These are phyloP conservation scores for Prillingera fragicola DNA, from an alignment of 1,284 basidiomycete genomes.

Conservation along the genomic window DNA sequence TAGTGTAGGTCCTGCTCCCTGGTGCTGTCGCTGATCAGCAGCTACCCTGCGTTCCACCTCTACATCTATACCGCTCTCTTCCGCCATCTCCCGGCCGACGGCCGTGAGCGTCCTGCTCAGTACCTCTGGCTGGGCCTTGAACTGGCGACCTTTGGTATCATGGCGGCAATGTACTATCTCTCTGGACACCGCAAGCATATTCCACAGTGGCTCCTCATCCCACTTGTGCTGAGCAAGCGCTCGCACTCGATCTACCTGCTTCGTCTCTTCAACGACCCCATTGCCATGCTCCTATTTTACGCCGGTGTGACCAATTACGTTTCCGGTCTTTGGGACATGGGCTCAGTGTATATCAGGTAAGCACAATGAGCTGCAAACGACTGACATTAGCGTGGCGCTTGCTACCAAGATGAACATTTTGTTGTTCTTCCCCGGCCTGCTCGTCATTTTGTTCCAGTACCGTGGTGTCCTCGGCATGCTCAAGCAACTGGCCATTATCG, in stretches of 20 bases:
- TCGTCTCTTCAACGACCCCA: conserved; percentile 92
- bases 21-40: conserved; percentile 38
- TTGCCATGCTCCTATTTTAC: conserved; percentile 62
- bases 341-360: conserved; percentile 9
- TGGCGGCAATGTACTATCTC: conserved; percentile 63
- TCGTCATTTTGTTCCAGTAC: conserved; percentile 72
- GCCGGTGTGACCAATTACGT: conserved; percentile 51
- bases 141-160: conserved; percentile 58
- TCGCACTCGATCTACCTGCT: conserved; percentile 90
- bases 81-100: conserved; percentile 48
- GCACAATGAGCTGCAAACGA: background rate
- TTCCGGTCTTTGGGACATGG: conserved; percentile 53
- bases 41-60: conserved; percentile 92
- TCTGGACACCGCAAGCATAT: conserved; percentile 48
- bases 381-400: conserved; percentile 62
- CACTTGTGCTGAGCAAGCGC: conserved; percentile 82
- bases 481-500: conserved; percentile 56
- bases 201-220: conserved; percentile 72
- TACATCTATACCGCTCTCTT: conserved; percentile 75
- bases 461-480: conserved; percentile 59
- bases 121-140: conserved; percentile 72
- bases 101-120: conserved; percentile 63
- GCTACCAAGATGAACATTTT: conserved; percentile 96
- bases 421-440: conserved; percentile 82
- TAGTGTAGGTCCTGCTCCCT: conserved; percentile 62